Conservation (phyloP, 352 stramenopile genomes). For the Globisporangium iwayamae region DNA sequence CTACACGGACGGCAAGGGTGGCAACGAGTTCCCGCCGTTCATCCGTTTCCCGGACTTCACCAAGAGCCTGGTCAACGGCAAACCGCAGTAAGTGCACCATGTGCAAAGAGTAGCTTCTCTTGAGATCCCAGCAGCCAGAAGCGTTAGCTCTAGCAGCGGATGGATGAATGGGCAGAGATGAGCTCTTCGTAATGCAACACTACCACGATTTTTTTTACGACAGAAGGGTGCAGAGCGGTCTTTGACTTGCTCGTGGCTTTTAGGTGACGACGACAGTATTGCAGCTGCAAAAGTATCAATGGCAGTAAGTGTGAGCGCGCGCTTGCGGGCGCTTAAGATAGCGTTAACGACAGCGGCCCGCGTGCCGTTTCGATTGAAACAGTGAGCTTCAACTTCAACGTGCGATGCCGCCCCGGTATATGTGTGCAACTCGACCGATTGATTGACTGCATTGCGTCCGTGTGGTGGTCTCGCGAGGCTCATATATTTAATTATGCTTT, state of each 20-base stretch:
- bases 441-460: background rate
- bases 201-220: conserved; percentile 12
- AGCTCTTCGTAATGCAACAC: conserved; percentile 1
- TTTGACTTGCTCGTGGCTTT: no score
- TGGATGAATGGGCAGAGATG: background rate
- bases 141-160: background rate
- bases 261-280: no score
- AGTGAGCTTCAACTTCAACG: background rate
- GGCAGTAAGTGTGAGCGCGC: no score
- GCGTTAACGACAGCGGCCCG: background rate
- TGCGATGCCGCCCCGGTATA: no score
- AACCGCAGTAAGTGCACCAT: conserved; percentile 28
- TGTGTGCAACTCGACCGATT: no score
- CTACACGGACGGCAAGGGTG: conserved; percentile 86
- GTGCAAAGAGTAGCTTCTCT: background rate
- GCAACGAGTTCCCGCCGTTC: conserved; percentile 92
- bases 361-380: no score
- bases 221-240: background rate
- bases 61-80: conserved; percentile 92
- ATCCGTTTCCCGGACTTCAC: conserved; percentile 96
- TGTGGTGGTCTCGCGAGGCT: background rate
- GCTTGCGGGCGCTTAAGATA: background rate
- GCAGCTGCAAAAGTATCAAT: no score
- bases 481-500: conserved; percentile 4
- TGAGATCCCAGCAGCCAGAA: background rate